Evolutionary conservation across 805 yeast species (phyloP).

Genomic region (Lipomyces orientalis): DNA sequence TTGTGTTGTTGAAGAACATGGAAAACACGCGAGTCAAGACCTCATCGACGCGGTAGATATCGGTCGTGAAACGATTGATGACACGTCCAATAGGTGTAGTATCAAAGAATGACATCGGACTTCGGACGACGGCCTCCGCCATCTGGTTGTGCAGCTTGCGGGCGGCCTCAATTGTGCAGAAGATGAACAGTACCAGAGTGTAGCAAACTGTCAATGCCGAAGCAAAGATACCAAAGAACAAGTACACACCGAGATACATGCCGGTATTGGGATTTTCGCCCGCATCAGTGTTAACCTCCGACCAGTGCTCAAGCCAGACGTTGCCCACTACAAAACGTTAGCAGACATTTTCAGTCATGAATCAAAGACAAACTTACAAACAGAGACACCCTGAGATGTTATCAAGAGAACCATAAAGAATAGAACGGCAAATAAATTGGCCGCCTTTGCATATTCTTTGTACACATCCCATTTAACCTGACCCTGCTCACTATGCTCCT

Average conservation of each 20-base stretch:
- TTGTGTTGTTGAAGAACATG: conserved; percentile 47
- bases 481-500: conserved; percentile 91
- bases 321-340: conserved; percentile 53
- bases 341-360: conserved; percentile 51
- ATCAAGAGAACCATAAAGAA: conserved; percentile 60
- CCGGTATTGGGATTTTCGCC: conserved; percentile 77
- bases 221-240: conserved; percentile 71
- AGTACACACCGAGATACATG: conserved; percentile 75
- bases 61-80: conserved; percentile 88
- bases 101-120: conserved; percentile 95
- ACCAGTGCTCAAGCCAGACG: conserved; percentile 97
- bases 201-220: conserved; percentile 68
- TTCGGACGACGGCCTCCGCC: conserved; percentile 76
- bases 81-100: conserved; percentile 95
- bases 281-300: conserved; percentile 76
- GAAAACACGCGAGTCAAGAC: conserved; percentile 51
- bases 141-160: conserved; percentile 69
- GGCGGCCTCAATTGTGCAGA: conserved; percentile 84
- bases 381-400: conserved; percentile 40
- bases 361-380: conserved; percentile 54
- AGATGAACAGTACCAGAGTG: conserved; percentile 73
- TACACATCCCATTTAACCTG: conserved; percentile 91
- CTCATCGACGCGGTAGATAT: conserved; percentile 88
- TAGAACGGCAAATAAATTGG: conserved; percentile 71
- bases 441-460: conserved; percentile 81